Evolutionary conservation across 1,284 basidiomycete genomes (phyloP).

Genomic region (Malassezia dermatis): DNA sequence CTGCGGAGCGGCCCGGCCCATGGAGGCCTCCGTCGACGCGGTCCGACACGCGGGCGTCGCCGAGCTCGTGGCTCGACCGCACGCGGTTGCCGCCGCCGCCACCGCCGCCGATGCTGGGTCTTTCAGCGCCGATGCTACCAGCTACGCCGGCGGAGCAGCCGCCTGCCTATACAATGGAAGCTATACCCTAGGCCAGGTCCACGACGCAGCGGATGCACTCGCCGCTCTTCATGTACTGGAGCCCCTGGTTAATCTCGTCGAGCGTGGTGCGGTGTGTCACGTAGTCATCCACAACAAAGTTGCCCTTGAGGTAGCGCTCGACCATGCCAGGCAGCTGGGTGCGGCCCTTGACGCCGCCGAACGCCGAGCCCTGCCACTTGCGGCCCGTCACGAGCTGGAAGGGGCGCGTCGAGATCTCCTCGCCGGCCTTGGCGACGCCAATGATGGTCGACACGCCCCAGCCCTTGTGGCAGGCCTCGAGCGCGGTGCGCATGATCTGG

Average conservation of each 20-base stretch:
- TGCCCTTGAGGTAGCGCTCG: slow-evolving; percentile 42
- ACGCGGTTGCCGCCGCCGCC: neutral
- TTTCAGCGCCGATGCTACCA: neutral
- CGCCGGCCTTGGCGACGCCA: slow-evolving; percentile 66
- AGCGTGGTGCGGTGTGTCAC: slow-evolving; percentile 52
- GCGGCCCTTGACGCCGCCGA: slow-evolving; percentile 94
- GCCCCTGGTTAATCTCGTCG: slow-evolving; percentile 73
- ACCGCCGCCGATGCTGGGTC: neutral
- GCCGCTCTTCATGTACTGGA: slow-evolving; percentile 86
- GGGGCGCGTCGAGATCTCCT: slow-evolving; percentile 93
- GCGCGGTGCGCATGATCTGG: slow-evolving; percentile 83
- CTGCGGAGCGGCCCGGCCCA: neutral
- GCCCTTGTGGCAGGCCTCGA: slow-evolving; percentile 89
- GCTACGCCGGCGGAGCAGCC: neutral
- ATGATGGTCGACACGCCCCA: slow-evolving; percentile 82
- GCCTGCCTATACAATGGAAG: neutral
- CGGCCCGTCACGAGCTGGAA: slow-evolving; percentile 72
- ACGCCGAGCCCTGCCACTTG: slow-evolving; percentile 92
- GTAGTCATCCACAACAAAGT: slow-evolving; percentile 49
- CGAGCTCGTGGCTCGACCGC: neutral
- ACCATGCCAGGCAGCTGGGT: slow-evolving; percentile 57
- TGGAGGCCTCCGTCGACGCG: neutral
- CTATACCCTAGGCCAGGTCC: slow-evolving; percentile 8
- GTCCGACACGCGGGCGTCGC: neutral
- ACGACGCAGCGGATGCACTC: slow-evolving; percentile 74